Base-by-base conservation (phyloP, 1,139 yeast species). In the Debaryomyces nepalensis region DNA sequence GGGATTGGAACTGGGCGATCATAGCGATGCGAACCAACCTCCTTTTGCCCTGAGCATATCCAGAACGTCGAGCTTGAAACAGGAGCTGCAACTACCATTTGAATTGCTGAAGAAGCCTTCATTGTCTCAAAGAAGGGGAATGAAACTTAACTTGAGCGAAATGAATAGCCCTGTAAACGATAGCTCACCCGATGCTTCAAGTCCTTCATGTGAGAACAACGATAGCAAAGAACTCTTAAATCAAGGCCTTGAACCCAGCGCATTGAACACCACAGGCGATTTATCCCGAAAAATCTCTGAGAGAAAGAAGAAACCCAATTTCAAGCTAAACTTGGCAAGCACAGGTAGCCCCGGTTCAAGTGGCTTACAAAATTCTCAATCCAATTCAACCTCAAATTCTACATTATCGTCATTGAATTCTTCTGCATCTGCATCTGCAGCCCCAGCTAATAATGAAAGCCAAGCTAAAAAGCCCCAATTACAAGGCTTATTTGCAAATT, bases 401-500 rank as follows among this genome's bases (percentile, higher is more conserved):
- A 40, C 48, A 2, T n/a, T 26, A 16, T 29, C 44, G 7, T 46
- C 45, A 14, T 36, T 40, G 12, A 22, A 16, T 12, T 33, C 37
- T 4, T 21, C 33, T 26, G 27, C 33, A 4, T 26, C 32, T 9
- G 32, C 46, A 7, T 40, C 49, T 12, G 40, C 36, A 10, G 24
- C 33, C 14, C 37, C 39, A 24, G 15, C 37, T 10, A 12, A 22
- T 20, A 41, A 30, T 23, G 40, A 37, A 24, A 24, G 18, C 19
- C 22, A 33, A 10, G 21, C 26, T 3, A 45, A 36, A 26, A 46
- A 45, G 26, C 42, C 42, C 7, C 47, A 70, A 50, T 58, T 73
- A n/a, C 73, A 72, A 43, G 84, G 85, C 3, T 63, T 82, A 39
- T 90, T 91, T 68, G 87, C 93, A 11, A 83, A 85, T 59, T 91